These are phyloP conservation scores for Spinellus fusiger DNA, from an alignment of 192 early-diverging fungal species.

Conservation along the genomic window DNA sequence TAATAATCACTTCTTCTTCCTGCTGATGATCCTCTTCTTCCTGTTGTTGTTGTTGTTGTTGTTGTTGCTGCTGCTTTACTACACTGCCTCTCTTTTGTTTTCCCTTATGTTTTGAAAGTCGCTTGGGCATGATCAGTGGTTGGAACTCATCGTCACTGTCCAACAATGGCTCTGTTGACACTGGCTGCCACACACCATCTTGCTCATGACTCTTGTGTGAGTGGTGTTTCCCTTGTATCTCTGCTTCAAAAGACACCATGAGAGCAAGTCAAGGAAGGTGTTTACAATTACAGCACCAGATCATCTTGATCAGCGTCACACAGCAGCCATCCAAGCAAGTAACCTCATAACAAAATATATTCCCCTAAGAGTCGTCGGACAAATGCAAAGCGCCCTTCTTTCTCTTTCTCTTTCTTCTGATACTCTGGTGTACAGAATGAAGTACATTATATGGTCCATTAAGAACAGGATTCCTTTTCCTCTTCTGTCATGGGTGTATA, in stretches of 20 bases:
- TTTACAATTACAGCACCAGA: no score
- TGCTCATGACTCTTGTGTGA: not conserved
- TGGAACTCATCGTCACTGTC: not conserved
- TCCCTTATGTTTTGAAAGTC: not conserved
- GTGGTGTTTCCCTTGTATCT: not conserved
- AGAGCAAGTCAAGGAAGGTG: no score
- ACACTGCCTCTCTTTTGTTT: not conserved
- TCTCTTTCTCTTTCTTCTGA: no score
- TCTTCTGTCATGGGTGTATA: conserved; percentile 46
- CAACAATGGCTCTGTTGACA: not conserved
- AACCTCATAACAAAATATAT: no score
- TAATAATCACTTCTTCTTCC: not conserved
- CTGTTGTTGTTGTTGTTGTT: not conserved
- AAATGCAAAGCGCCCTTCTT: no score
- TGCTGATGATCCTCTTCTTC: not conserved
- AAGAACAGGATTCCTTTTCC: no score
- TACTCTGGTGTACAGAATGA: no score
- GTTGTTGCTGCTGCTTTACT: not conserved
- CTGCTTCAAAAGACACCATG: no score
- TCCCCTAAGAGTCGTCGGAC: no score
- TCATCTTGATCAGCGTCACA: no score
- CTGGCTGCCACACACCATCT: not conserved
- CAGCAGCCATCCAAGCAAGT: no score
- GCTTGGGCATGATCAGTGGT: not conserved
- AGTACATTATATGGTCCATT: no score